These are phyloP conservation scores for Aspergillus terreus DNA, from an alignment of 2,329 filamentous ascomycete species.

Conservation along the genomic window DNA sequence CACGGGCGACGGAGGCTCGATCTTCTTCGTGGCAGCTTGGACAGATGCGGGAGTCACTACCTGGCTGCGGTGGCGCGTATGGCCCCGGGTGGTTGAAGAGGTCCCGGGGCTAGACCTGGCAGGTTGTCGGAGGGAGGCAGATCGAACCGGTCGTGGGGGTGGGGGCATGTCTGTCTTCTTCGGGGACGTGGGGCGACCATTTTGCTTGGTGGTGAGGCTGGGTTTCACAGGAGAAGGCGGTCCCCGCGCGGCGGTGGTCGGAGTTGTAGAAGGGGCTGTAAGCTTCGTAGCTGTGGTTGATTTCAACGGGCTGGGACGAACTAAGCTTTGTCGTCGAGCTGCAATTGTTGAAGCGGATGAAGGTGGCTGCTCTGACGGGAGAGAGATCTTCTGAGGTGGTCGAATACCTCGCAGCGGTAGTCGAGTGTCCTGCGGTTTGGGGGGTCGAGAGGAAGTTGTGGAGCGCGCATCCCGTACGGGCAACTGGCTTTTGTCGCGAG, in stretches of 20 bases:
- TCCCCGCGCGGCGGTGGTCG: conserved; percentile 12
- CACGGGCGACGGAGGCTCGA: conserved; percentile 14
- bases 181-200: conserved; percentile 20
- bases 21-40: conserved; percentile 11
- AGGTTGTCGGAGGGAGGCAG: conserved; percentile 37
- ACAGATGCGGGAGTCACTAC: conserved; percentile 17
- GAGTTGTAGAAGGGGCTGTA: conserved; percentile 14
- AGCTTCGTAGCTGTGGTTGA: conserved; percentile 12
- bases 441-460: conserved; percentile 15
- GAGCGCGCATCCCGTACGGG: conserved; percentile 15
- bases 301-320: conserved; percentile 24
- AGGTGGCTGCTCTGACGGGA: conserved; percentile 2
- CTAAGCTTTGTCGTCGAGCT: conserved; percentile 27
- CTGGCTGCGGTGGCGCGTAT: conserved; percentile 37
- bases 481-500: conserved; percentile 29
- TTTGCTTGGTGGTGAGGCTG: conserved; percentile 6
- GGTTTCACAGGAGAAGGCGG: conserved; percentile 21
- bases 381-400: conserved; percentile 10
- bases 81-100: conserved; percentile 17
- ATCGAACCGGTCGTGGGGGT: conserved; percentile 31
- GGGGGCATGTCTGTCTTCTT: conserved; percentile 33
- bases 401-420: conserved; percentile 15
- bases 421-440: conserved; percentile 15
- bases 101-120: conserved; percentile 15
- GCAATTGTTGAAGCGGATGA: conserved; percentile 6